Evolutionary conservation across 768 basidiomycete genomes (phyloP), one percentile per base, ranked within the genome.

Genomic region (Termitomyces bulborhizus): DNA sequence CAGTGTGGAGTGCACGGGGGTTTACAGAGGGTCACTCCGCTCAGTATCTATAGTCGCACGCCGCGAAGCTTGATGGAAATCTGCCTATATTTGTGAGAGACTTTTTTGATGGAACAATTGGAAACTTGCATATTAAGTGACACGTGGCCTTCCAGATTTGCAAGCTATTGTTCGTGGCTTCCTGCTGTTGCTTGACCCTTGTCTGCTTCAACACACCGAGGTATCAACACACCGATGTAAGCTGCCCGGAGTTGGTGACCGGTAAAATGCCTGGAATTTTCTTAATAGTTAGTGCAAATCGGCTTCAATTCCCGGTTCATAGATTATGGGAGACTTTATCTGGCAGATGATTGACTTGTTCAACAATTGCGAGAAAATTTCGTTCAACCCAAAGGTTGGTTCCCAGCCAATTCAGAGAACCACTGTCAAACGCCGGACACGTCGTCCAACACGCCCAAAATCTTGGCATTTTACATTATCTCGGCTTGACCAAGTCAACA

Each of bases 31-130:
- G 54, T 47, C 39, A 6, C 6, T 7, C 18, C 18, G 29, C 21
- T 21, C 21, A 21, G 21, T n/a, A 21, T 21, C 21, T 46, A n/a
- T 37, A 21, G 57, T 58, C 54, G 53, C 53, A 58, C 58, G 51
- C 46, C 32, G 46, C 27, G 34, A 41, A 29, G 56, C 37, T 9
- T 49, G 47, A 60, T 60, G 56, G 48, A 57, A 47, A 57, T 56
- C 11, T 29, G 39, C 32, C 44, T 54, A 56, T 55, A 53, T 59
- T 53, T 37, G 4, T 49, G 26, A 37, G 48, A 54, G 46, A 40
- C 49, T 29, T 56, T 12, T 40, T 55, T 51, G 55, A 47, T 54
- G 51, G 21, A 54, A 60, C 59, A 57, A 60, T 60, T 59, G 42
- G 27, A 45, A 56, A 46, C 24, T 36, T 18, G 12, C 50, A 51